Base-by-base conservation (phyloP, 371 early-diverging fungal species). In the Rhizopus stolonifer region DNA sequence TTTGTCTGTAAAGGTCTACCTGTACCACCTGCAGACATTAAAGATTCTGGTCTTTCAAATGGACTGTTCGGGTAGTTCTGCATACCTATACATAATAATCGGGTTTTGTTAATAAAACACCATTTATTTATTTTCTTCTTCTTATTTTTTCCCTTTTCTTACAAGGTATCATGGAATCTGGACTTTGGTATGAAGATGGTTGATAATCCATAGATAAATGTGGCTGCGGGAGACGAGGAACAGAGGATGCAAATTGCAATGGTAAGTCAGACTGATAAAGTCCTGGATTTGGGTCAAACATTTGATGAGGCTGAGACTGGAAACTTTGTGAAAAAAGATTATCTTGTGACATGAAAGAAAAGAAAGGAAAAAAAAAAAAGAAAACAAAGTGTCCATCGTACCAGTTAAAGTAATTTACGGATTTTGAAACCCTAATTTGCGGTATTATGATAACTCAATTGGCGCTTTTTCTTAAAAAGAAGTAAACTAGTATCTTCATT, bases 1-100 rank as follows among this genome's bases (percentile, higher is more conserved):
- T 79, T 77, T 24, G 66, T 63, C 49, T 63, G 74, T 24, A 45
- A 25, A 49, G 50, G 56, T 44, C 47, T 61, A 21, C 46, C 49
- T 17, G 36, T 19, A 5, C 11, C 14, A 36, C 36, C 36, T 36
- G 36, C 9, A 36, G 36, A 36, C n/a, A 36, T 21, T 17, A 40
- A 14, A 1, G 56, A 43, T 4, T 51, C 49, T 21, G 49, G 47
- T 34, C 61, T 52, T 18, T 61, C 57, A 48, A 36, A 56, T 23
- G 62, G 57, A 17, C 57, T 60, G 18, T 8, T 31, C 15, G 62
- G 34, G 38, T 38, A 36, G 17, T 9, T 14, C 15, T 32, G 47
- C 15, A 15, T 15, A 36, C 36, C 36, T 36, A 36, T 11, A 36
- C 14, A 8, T 14, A 14, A 14, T 36, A n/a, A n/a, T 8, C 15